Base-by-base conservation (phyloP, 2,329 filamentous ascomycete species). In the Elsinoe perseae region DNA sequence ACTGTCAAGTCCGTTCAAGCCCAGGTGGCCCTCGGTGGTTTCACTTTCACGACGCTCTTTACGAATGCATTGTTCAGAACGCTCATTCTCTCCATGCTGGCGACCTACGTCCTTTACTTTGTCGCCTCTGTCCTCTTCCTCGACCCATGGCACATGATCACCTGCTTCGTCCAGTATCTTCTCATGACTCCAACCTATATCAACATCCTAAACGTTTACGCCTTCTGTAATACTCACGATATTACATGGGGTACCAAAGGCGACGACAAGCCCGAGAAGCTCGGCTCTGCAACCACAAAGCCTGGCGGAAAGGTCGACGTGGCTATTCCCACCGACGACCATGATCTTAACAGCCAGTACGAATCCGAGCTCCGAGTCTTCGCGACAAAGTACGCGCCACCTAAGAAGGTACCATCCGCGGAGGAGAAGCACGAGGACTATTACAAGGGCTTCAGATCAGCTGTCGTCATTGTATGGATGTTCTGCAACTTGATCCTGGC, bases 131-230 rank as follows among this genome's bases (percentile, higher is more conserved):
- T 98, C 62, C 77, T 98, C 63, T 97, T 97, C 84, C 84, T 97
- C 71, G 93, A 98, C 70, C 93, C 93, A 3, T 98, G 93, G 92
- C 93, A 98, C 75, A 97, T 98, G 90, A 80, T 95, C 70, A 97
- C 93, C n/a, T 83, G 75, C 53, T 89, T 97, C 72, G 71, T 90
- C 50, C 93, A 97, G 80, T 98, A 98, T 71, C 84, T 97, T 64
- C 82, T 97, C 40, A 80, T 98, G 57, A 95, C 91, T 0, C 93
- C 93, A 0, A 95, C 91, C 0, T 98, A 95, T 74, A 95, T 95
- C 76, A 98, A 97, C 73, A 91, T 97, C 58, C 84, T 98, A 65
- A 98, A 97, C 77, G 93, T 98, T 57, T 98, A 97, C 73, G 92
- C 92, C 59, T 98, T 98, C 74, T 97, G 91, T 75, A 96, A 96